phyloP scores from a whole-genome alignment of 1,284 basidiomycete species.

The Tilletia indica region DNA sequence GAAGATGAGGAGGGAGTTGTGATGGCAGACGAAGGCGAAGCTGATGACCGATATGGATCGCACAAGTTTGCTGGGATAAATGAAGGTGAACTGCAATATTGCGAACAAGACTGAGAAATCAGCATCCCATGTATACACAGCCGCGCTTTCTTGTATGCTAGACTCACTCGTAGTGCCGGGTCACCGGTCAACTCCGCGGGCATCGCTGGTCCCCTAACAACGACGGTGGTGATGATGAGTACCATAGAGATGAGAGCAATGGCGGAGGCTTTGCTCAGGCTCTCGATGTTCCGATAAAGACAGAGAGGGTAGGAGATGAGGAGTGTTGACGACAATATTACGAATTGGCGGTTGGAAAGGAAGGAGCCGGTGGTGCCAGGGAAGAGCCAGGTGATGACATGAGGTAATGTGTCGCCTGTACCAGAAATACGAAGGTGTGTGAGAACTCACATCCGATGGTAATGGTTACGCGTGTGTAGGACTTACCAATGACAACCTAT shows the following conservation, averaged over 20 bases:
- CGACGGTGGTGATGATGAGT: slow-evolving; percentile 84
- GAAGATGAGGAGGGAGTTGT: slow-evolving; percentile 68
- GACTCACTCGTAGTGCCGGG: slow-evolving; percentile 41
- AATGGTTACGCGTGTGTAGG: neutral
- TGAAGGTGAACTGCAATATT: slow-evolving; percentile 73
- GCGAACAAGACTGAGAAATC: neutral
- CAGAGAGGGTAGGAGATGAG: slow-evolving; percentile 81
- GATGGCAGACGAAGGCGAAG: slow-evolving; percentile 56
- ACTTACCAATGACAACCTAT: slow-evolving; percentile 1
- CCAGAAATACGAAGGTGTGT: slow-evolving; percentile 18
- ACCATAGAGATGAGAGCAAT: slow-evolving; percentile 79
- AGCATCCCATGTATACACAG: too few relatives aligned
- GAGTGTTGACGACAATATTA: slow-evolving; percentile 64
- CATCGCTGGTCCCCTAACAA: slow-evolving; percentile 81
- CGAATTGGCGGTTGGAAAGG: slow-evolving; percentile 79
- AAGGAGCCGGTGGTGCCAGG: slow-evolving; percentile 75
- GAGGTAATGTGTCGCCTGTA: slow-evolving; percentile 88
- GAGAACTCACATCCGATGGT: neutral
- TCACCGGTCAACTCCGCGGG: slow-evolving; percentile 73
- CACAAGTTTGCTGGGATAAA: slow-evolving; percentile 65
- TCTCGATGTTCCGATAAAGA: slow-evolving; percentile 94
- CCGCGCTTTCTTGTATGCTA: too few relatives aligned
- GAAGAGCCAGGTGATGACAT: slow-evolving; percentile 80
- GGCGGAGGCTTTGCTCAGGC: slow-evolving; percentile 85
- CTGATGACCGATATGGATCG: slow-evolving; percentile 54